Conservation (phyloP, 1,284 basidiomycete genomes). For the Irpex lacteus region DNA sequence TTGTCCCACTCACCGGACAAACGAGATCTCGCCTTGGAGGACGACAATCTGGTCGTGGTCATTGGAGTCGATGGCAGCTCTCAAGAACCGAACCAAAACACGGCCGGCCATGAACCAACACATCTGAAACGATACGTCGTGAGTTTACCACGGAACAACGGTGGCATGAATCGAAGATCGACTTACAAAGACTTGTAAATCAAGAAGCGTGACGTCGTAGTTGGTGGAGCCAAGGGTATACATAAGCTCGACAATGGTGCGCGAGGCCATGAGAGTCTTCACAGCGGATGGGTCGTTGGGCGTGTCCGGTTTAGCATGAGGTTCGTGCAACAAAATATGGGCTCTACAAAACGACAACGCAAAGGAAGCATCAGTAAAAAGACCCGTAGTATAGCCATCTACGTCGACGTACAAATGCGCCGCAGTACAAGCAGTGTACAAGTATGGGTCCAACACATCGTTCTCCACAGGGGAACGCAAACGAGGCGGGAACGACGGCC, state of each 20-base stretch:
- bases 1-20: slow-evolving; percentile 52
- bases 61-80: slow-evolving; percentile 52
- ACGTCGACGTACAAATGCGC: slow-evolving; percentile 54
- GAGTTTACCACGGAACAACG: neutral
- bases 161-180: slow-evolving; percentile 4
- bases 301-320: slow-evolving; percentile 58
- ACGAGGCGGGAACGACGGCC: slow-evolving; percentile 55
- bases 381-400: neutral
- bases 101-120: slow-evolving; percentile 67
- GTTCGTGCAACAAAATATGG: slow-evolving; percentile 66
- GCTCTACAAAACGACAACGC: slow-evolving; percentile 37
- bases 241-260: slow-evolving; percentile 65
- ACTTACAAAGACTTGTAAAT: slow-evolving; percentile 57
- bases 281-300: slow-evolving; percentile 63
- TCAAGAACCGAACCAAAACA: slow-evolving; percentile 61
- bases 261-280: slow-evolving; percentile 62
- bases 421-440: slow-evolving; percentile 62
- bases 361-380: slow-evolving; percentile 4
- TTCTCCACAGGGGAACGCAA: slow-evolving; percentile 52
- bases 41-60: slow-evolving; percentile 51
- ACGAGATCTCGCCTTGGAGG: slow-evolving; percentile 59
- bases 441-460: slow-evolving; percentile 59
- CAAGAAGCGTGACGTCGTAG: slow-evolving; percentile 63
- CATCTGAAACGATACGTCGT: slow-evolving; percentile 41
- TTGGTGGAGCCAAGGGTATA: slow-evolving; percentile 66